Evolutionary conservation across 176 grass and related monocot genomes (phyloP), one percentile per base, ranked within the genome.

Genomic region (Carex pumila): DNA sequence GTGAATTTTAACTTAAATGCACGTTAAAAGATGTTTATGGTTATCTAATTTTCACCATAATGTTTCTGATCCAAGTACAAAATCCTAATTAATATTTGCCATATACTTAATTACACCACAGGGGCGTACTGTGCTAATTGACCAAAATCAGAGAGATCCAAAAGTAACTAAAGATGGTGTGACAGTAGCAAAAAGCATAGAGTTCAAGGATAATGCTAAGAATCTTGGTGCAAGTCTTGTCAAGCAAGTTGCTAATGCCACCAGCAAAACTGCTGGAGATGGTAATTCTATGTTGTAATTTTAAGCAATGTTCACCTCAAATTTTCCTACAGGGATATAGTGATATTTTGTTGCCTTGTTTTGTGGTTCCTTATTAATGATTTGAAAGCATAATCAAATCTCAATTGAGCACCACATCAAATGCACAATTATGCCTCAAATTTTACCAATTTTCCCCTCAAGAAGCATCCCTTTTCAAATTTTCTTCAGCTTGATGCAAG

Each of bases 161-260:
- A 91, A 90, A 87, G 58, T 98, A 74, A 98, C 95, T 18, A 98
- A 94, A 90, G 95, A 98, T 85, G 95, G 95, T 15, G 95, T 94
- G 61, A 98, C 91, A 18, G 92, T 98, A 61, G 95, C 95, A 29
- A 98, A 94, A 82, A 93, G 87, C 64, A 94, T 94, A 3, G 95
- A 98, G 81, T 98, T 98, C 37, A 86, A 91, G 85, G 89, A 94
- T 61, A 93, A 84, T 32, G 72, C 72, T 25, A 94, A 91, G 84
- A 98, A 98, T 87, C 81, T 94, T 21, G 92, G 95, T 58, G 92
- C 95, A 10, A 89, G 83, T 83, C 89, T 98, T 86, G 95, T 98
- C 72, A 98, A 98, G 84, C 92, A 93, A 41, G 95, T 98, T 68
- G 95, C 95, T 56, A 88, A 91, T 81, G 87, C 91, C 71, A 98